Conservation (phyloP, 164 flowering plant genomes). For the Stephania yunnanensis region DNA sequence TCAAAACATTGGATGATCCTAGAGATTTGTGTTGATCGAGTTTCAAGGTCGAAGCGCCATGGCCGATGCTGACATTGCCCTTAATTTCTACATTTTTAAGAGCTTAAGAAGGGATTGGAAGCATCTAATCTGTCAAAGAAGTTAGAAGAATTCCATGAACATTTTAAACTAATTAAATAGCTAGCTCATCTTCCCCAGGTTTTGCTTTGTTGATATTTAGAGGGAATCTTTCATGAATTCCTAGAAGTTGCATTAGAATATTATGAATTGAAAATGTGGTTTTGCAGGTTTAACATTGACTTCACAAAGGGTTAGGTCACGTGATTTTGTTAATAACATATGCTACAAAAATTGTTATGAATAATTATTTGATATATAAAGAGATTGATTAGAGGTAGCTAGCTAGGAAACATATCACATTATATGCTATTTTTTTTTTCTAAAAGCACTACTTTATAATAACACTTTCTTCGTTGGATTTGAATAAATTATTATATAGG, state of each 20-base stretch:
- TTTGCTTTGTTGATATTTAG: neutral
- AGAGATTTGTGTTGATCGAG: neutral
- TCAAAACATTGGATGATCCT: neutral
- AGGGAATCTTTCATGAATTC: slow-evolving; percentile 18
- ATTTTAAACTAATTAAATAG: neutral
- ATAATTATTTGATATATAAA: neutral
- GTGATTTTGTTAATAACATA: slow-evolving; percentile 11
- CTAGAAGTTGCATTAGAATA: slow-evolving; percentile 5
- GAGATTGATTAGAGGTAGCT: neutral
- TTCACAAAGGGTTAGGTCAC: slow-evolving; percentile 12
- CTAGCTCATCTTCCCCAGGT: neutral
- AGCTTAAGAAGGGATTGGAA: slow-evolving; percentile 21
- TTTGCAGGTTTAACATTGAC: slow-evolving; percentile 7
- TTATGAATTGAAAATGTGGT: neutral
- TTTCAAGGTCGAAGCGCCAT: neutral
- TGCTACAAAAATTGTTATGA: neutral
- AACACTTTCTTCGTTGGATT: neutral
- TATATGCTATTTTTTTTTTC: neutral
- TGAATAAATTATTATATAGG: neutral
- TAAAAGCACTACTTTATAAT: neutral
- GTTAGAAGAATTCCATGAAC: slow-evolving; percentile 10
- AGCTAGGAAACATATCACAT: neutral
- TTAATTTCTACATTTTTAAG: neutral
- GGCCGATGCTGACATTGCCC: neutral
- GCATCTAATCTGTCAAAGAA: slow-evolving; percentile 28